Conservation (phyloP, 768 basidiomycete genomes). For the Plicaturopsis crispa region DNA sequence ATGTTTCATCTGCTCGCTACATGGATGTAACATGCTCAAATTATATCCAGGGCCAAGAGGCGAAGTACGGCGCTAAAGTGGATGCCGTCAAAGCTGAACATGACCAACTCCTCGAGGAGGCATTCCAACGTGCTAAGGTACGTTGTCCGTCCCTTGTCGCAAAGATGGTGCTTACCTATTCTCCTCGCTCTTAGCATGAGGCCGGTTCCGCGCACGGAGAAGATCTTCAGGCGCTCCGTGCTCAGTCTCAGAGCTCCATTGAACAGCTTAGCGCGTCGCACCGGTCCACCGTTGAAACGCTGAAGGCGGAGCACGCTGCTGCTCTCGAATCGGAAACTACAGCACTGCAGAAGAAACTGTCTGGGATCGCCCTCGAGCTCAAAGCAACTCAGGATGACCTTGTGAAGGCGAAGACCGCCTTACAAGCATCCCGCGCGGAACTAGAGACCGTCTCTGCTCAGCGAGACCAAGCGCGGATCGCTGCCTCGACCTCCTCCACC, state of each 20-base stretch:
- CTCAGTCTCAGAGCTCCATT: conserved; percentile 55
- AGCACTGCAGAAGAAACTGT: conserved; percentile 55
- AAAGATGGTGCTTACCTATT: conserved; percentile 8
- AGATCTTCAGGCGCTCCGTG: conserved; percentile 67
- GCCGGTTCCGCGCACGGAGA: conserved; percentile 61
- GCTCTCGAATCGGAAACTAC: conserved; percentile 48
- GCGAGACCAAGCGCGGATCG: conserved; percentile 53
- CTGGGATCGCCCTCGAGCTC: conserved; percentile 58
- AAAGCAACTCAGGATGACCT: conserved; percentile 85
- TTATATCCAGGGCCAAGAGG: conserved; percentile 52
- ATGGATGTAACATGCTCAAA: not conserved
- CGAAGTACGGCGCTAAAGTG: conserved; percentile 59
- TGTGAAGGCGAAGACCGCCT: conserved; percentile 57
- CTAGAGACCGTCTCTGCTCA: conserved; percentile 51
- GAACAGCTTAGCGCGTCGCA: conserved; percentile 64
- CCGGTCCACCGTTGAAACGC: conserved; percentile 46
- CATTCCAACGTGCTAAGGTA: conserved; percentile 76
- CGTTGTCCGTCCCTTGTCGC: conserved; percentile 7
- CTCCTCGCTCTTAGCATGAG: conserved; percentile 40
- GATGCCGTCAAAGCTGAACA: conserved; percentile 62
- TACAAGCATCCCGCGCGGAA: conserved; percentile 47
- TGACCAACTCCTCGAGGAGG: conserved; percentile 50
- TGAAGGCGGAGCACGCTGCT: conserved; percentile 61
- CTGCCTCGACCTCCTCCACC: conserved; percentile 30
- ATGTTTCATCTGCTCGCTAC: conserved; percentile 12